Conservation (phyloP, 2,329 filamentous ascomycete species). For the Tolypocladium inflatum region DNA sequence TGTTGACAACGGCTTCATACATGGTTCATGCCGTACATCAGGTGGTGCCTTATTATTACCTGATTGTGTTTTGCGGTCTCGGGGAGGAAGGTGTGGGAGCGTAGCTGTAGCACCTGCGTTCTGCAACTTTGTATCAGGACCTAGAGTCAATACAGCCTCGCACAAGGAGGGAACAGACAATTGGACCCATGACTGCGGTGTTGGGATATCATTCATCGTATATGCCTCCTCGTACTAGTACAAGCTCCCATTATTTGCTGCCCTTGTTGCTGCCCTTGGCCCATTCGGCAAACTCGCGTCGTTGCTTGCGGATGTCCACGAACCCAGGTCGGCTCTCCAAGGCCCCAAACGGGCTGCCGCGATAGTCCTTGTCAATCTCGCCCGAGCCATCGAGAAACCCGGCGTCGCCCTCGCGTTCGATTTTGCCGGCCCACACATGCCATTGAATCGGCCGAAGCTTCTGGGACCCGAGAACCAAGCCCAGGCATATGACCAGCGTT, state of each 20-base stretch:
- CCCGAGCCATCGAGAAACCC: conserved; percentile 48
- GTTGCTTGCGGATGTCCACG: conserved; percentile 74
- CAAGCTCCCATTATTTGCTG: conserved; percentile 1
- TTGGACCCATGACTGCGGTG: not conserved
- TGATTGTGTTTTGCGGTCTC: not conserved
- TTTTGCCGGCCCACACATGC: conserved; percentile 71
- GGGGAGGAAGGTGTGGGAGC: not conserved
- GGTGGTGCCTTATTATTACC: not conserved
- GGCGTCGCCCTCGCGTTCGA: conserved; percentile 65
- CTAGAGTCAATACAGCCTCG: not conserved
- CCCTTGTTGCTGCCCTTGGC: conserved; percentile 31
- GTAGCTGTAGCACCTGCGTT: not conserved
- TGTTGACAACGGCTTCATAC: not conserved
- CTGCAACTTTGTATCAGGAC: not conserved
- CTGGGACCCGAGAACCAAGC: conserved; percentile 70
- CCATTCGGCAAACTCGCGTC: conserved; percentile 73
- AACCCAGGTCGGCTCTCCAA: conserved; percentile 79
- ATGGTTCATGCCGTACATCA: not conserved
- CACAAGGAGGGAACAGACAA: not conserved
- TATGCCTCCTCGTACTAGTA: not conserved
- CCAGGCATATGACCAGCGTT: conserved; percentile 70
- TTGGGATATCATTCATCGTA: not conserved
- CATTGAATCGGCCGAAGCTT: conserved; percentile 77
- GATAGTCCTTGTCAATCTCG: conserved; percentile 58
- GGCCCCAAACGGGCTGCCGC: conserved; percentile 69